Percentiles rank a stretch among this genome's conserved stretches.
These are phyloP conservation scores for Russula emetica DNA, from an alignment of 768 basidiomycete species.

Conservation along the genomic window DNA sequence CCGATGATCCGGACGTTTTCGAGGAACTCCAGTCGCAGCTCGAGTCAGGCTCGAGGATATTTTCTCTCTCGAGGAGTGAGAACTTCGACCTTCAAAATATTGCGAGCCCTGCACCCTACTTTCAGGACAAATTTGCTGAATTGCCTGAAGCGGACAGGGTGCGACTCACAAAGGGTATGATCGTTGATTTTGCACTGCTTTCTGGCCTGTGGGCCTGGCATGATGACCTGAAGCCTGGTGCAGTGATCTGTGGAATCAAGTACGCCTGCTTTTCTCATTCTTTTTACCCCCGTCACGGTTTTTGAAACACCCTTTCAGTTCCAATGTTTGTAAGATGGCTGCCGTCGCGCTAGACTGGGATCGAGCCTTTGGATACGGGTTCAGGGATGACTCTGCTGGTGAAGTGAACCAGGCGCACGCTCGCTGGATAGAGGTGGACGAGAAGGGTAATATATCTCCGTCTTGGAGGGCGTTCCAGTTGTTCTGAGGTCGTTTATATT, in stretches of 20 bases:
- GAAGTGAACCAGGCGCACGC: constrained; percentile 42
- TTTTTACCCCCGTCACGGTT: constrained; percentile 4
- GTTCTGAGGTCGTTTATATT: constrained; percentile 32
- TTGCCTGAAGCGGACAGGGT: constrained; percentile 42
- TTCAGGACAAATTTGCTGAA: constrained; percentile 48
- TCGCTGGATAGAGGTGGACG: constrained; percentile 66
- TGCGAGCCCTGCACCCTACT: constrained; percentile 51
- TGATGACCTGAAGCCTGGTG: constrained; percentile 45
- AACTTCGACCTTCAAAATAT: constrained; percentile 43
- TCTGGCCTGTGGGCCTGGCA: constrained; percentile 55
- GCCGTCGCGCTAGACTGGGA: constrained; percentile 64
- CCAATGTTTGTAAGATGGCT: constrained; percentile 54
- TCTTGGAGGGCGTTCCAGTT: constrained; percentile 57
- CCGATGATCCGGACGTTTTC: constrained; percentile 49
- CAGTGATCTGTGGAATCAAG: constrained; percentile 57
- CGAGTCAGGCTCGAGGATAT: constrained; percentile 37
- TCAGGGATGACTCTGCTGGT: constrained; percentile 37
- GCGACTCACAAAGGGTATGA: constrained; percentile 54
- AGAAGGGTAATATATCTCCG: constrained; percentile 50
- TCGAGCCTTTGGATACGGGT: constrained; percentile 53
- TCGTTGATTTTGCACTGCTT: constrained; percentile 65
- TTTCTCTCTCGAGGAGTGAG: constrained; percentile 44
- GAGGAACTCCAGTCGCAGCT: constrained; percentile 43
- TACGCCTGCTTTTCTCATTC: constrained; percentile 31
- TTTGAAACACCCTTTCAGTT: constrained; percentile 38